Base-by-base conservation (phyloP, 305 asterid genomes). In the Fraxinus platypoda region DNA sequence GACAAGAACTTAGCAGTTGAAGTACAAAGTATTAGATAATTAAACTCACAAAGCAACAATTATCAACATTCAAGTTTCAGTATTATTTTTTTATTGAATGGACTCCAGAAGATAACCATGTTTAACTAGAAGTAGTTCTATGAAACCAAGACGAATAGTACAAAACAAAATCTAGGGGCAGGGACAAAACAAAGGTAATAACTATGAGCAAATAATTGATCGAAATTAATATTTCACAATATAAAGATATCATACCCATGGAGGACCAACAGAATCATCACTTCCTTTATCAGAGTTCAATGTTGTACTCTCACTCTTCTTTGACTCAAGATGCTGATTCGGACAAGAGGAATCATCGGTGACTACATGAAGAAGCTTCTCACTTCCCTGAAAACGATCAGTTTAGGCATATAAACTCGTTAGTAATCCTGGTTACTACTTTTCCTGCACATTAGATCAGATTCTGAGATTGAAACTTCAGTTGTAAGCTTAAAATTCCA, bases 361-460 rank as follows among this genome's bases (percentile, higher is more conserved):
- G 75, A 96, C 95, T 74, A 96, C 85, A 28, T 87, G 87, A 84
- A 94, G 92, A 84, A 96, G 97, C 88, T 91, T 92, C 84, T 92
- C 93, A 81, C 98, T 94, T 79, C 99, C 99, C 99, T 96, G 94
- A 79, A 82, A 85, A 81, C n/a, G 52, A 81, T 62, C 79, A 25
- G 31, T 68, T 17, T 23, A 77, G 71, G 62, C 12, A 38, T 76
- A 52, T 7, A 59, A 78, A 81, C 15, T 26, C 46, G 26, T 59
- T 34, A 64, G 31, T 34, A 46, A 43, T 59, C 74, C 76, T 9
- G 21, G 49, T 34, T 43, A 46, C 70, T 76, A 77, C 62, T 38
- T 25, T 49, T 43, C 43, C 34, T 7, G 62, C 11, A n/a, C 80
- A 66, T 78, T 57, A 68, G 71, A 37, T 30, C 19, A 28, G 74